phyloP scores from a whole-genome alignment of 2,329 filamentous ascomycete genomes.

The Aureobasidium sp. region DNA sequence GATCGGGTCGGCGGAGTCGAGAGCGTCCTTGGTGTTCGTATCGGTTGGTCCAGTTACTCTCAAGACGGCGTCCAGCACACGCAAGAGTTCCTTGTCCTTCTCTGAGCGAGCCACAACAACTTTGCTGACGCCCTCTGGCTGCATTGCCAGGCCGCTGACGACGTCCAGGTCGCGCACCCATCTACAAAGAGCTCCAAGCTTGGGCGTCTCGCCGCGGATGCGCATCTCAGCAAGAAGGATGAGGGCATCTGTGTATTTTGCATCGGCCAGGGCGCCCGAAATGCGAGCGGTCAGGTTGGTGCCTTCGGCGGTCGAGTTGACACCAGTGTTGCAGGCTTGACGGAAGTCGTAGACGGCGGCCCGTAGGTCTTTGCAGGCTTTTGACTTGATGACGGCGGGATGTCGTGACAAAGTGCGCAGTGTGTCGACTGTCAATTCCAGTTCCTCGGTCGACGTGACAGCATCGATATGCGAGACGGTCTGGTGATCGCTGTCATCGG shows the following conservation, averaged over 20 bases:
- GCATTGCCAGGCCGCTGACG: conserved; percentile 57
- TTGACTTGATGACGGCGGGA: conserved; percentile 59
- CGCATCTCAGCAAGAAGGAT: conserved; percentile 64
- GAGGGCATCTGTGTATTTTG: conserved; percentile 57
- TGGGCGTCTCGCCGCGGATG: conserved; percentile 57
- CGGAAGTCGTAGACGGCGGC: conserved; percentile 63
- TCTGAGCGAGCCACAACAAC: conserved; percentile 33
- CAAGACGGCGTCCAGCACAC: conserved; percentile 57
- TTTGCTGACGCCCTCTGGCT: conserved; percentile 39
- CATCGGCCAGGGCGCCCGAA: conserved; percentile 58
- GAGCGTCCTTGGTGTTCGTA: conserved; percentile 32
- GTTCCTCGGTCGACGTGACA: conserved; percentile 56
- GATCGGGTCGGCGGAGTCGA: conserved; percentile 42
- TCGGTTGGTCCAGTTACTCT: conserved; percentile 58
- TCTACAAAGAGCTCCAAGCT: conserved; percentile 61
- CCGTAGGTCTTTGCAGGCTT: conserved; percentile 59
- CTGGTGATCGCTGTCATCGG: conserved; percentile 13
- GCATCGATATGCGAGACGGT: conserved; percentile 29
- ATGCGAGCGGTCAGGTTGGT: conserved; percentile 61
- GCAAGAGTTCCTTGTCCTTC: conserved; percentile 50
- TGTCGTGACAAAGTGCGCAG: conserved; percentile 52
- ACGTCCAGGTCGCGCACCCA: conserved; percentile 68
- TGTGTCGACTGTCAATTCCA: conserved; percentile 61
- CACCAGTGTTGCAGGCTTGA: conserved; percentile 60
- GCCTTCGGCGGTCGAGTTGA: conserved; percentile 45